A percentile compares a stretch with the other conserved stretches of the same genome.
Conservation (phyloP, 176 grass and related monocot genomes). For the Raddia guianensis region DNA sequence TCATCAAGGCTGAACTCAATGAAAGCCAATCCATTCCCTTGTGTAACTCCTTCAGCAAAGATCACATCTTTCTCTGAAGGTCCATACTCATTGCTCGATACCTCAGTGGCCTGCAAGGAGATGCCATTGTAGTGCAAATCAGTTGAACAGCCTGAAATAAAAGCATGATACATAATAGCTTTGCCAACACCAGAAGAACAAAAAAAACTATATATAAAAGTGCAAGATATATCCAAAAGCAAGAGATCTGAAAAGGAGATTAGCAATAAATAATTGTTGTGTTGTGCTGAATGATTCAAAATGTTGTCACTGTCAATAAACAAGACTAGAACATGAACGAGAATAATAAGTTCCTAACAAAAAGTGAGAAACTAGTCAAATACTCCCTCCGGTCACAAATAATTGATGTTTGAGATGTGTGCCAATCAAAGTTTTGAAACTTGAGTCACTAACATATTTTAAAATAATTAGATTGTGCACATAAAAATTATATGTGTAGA, state of each 20-base stretch:
- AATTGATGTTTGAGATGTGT: no score
- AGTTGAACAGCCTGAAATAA: slow-evolving; percentile 9
- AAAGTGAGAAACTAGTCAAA: neutral
- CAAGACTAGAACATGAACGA: neutral
- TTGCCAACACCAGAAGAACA: neutral
- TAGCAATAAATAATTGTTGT: neutral
- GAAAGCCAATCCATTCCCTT: slow-evolving; percentile 87
- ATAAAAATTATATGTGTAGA: no score
- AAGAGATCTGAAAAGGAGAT: neutral
- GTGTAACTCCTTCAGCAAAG: slow-evolving; percentile 89
- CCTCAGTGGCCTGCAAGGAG: slow-evolving; percentile 78
- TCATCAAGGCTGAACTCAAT: slow-evolving; percentile 94
- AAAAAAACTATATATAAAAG: neutral
- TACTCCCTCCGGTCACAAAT: neutral
- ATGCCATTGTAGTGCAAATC: slow-evolving; percentile 1
- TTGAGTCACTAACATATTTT: no score
- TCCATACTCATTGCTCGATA: slow-evolving; percentile 97
- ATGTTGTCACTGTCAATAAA: neutral
- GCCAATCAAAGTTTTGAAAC: no score
- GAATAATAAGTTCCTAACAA: neutral
- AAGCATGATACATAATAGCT: neutral
- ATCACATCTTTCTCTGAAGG: slow-evolving; percentile 96
- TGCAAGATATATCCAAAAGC: neutral
- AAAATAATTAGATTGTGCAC: no score
- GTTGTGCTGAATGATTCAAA: neutral